These are phyloP conservation scores for Sugiyamaella lignohabitans DNA, from an alignment of 805 yeast genomes.

Conservation along the genomic window DNA sequence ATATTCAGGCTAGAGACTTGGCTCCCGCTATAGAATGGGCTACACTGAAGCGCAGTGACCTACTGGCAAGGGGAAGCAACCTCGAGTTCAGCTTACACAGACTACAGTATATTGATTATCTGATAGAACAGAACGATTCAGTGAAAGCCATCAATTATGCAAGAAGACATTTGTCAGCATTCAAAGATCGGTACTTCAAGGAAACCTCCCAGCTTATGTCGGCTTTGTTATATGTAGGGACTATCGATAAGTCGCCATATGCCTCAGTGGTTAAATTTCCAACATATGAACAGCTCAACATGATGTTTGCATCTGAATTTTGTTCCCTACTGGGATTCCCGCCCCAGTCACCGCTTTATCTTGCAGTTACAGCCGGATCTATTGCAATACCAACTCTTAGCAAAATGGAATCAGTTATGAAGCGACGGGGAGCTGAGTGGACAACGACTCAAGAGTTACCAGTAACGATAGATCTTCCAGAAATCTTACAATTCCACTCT, in stretches of 20 bases:
- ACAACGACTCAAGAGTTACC: constrained; percentile 54
- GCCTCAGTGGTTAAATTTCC: constrained; percentile 25
- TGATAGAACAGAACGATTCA: constrained; percentile 22
- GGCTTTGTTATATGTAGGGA: constrained; percentile 27
- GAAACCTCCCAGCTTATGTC: constrained; percentile 42
- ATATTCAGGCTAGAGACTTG: constrained; percentile 34
- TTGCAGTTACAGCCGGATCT: constrained; percentile 46
- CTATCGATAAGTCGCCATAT: constrained; percentile 11
- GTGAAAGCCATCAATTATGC: constrained; percentile 37
- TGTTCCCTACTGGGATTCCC: constrained; percentile 45
- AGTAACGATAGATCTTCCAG: constrained; percentile 53
- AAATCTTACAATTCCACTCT: constrained; percentile 50
- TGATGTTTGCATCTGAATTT: constrained; percentile 42
- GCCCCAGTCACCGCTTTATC: constrained; percentile 47
- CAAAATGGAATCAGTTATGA: constrained; percentile 42
- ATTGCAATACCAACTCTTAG: constrained; percentile 48
- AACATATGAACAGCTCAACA: constrained; percentile 28
- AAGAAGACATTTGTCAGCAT: constrained; percentile 34
- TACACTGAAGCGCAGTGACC: constrained; percentile 21
- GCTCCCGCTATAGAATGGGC: constrained; percentile 49
- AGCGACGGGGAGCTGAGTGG: constrained; percentile 43
- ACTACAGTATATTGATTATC: constrained; percentile 35
- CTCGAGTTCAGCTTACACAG: constrained; percentile 42
- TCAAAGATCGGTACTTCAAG: constrained; percentile 37
- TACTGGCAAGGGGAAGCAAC: constrained; percentile 36